Base-by-base conservation (phyloP, 345 rosid species). In the Clarkia xantiana region DNA sequence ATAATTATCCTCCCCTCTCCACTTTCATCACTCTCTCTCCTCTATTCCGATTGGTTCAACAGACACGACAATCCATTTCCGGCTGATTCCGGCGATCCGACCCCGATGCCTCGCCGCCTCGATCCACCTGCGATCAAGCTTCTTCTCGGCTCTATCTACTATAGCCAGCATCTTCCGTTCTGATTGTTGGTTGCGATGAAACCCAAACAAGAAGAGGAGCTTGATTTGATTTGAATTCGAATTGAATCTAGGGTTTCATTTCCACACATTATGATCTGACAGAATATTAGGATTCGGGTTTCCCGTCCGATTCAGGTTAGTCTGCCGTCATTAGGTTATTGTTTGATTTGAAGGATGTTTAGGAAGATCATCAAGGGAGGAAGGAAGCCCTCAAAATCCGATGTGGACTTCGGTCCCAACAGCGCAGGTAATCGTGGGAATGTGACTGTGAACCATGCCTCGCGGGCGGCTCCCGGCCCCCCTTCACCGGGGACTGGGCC, bases 331-430 rank as follows among this genome's bases (percentile, higher is more conserved):
- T 15, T 45, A 45, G 48, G 48, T 15, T 45, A 45, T 14, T 7
- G 14, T 15, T 15, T 45, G 48, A 15, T 45, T 45, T 20, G 51
- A 17, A 45, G 36, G 36, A 68, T 68, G 73, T 64, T 68, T 25
- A 63, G 53, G 73, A 68, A 68, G 49, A 63, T 68, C 53, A 68
- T 68, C 22, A 68, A 68, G 49, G 68, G 65, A 6, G 69, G 69
- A 62, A 55, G 44, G 14, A 68, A 68, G 68, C 62, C 73, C 56
- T 60, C 48, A 1, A 68, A 68, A 39, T 51, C 68, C 9, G 66
- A 63, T 12, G 56, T 20, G 8, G 56, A 56, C 23, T 48, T 10
- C 22, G 68, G 68, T 16, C 25, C 36, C 2, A 40, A 50, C 3
- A 58, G 41, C 10, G 14, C 44, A 10, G 48, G 48, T 7, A 15